Evolutionary conservation across 352 stramenopile species (phyloP).

Genomic region (Pythium monospermum): DNA sequence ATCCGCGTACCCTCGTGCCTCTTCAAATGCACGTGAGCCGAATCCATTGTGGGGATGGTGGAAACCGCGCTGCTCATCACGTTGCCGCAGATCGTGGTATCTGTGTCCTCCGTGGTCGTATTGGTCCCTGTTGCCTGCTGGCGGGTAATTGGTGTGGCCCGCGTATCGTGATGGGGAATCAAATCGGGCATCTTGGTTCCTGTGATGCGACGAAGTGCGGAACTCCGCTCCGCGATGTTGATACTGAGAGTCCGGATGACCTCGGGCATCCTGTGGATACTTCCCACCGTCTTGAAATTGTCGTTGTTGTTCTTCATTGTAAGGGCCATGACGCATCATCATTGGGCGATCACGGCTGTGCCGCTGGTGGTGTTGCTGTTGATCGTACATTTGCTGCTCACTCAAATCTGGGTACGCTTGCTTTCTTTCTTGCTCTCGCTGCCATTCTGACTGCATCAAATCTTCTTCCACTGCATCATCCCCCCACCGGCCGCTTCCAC

Average conservation of each 20-base stretch:
- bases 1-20: background rate
- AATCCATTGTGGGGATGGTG: no score
- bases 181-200: constrained; percentile 10
- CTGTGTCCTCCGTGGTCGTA: background rate
- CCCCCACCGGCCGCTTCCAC: constrained; percentile 43
- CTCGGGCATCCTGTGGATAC: no score
- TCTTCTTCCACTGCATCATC: constrained; percentile 74
- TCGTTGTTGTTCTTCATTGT: no score
- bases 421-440: background rate
- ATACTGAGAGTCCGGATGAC: no score
- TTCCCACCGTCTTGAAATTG: no score
- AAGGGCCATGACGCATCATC: no score
- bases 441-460: constrained; percentile 33
- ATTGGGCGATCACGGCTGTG: no score
- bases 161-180: background rate
- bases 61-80: background rate
- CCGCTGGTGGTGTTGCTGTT: background rate
- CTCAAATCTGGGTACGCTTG: background rate
- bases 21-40: no score
- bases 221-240: no score
- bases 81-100: background rate
- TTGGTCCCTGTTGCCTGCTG: background rate
- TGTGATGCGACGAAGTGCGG: no score
- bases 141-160: background rate
- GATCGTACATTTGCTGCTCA: background rate